phyloP scores from a whole-genome alignment of 1,139 yeast genomes.

The Kurtzmaniella quercitrusa region DNA sequence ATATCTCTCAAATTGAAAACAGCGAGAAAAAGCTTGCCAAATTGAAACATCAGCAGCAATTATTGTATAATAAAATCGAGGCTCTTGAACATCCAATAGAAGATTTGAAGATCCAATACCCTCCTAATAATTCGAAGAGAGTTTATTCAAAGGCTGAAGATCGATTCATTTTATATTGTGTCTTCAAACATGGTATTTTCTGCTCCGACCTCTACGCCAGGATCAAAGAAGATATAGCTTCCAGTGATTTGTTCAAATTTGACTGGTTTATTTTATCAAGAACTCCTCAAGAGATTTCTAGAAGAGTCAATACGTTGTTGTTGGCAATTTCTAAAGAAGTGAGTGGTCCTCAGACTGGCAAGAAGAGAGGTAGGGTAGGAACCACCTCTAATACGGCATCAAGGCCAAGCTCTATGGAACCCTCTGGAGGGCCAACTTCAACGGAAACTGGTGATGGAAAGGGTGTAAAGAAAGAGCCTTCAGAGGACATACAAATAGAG shows the following conservation, averaged over 20 bases:
- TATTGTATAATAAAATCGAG: conserved; percentile 62
- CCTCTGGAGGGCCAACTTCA: conserved; percentile 12
- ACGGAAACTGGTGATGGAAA: not conserved
- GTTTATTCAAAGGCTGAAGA: conserved; percentile 85
- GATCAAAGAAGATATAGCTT: conserved; percentile 70
- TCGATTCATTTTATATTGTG: conserved; percentile 68
- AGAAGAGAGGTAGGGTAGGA: conserved; percentile 22
- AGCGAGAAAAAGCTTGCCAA: conserved; percentile 80
- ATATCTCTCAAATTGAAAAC: conserved; percentile 77
- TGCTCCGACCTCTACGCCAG: conserved; percentile 67
- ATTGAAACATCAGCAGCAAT: conserved; percentile 58
- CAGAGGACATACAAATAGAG: conserved; percentile 7
- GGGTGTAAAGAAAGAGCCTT: conserved; percentile 5
- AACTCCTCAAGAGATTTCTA: conserved; percentile 76
- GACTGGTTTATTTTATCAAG: conserved; percentile 89
- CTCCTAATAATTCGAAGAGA: conserved; percentile 88
- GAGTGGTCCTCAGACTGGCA: conserved; percentile 50
- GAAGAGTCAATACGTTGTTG: conserved; percentile 77
- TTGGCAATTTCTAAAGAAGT: conserved; percentile 76
- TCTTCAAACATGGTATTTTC: conserved; percentile 73
- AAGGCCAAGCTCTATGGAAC: conserved; percentile 34
- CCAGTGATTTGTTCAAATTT: conserved; percentile 73
- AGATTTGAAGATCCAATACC: conserved; percentile 73
- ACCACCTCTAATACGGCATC: conserved; percentile 24
- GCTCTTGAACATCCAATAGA: conserved; percentile 67